Base-by-base conservation (phyloP, 2,329 filamentous ascomycete species). In the Plenodomus lindquistii region DNA sequence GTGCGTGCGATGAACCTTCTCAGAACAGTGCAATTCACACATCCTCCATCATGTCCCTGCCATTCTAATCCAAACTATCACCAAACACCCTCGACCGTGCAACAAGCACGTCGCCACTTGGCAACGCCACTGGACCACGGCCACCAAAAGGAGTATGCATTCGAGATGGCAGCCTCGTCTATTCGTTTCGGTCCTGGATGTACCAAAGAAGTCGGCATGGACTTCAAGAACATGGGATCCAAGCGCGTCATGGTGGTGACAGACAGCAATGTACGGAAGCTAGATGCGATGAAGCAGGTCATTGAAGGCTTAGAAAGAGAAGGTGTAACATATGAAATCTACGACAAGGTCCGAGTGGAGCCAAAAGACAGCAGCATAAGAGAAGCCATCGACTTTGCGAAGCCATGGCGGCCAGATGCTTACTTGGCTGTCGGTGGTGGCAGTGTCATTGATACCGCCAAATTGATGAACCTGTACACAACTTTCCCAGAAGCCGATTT, bases 161-260 rank as follows among this genome's bases (percentile, higher is more conserved):
- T 99, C 69, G 94, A 99, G 73, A 96, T 99, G 93, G 94, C 94
- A 0, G 91, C 94, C 1, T 96, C 90, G 1, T 90, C 88, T 21
- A 97, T 99, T 66, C 85, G 94, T 11, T 99, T 97, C 64, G 94
- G 94, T 0, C 90, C 91, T 0, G 94, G 94, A 5, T 89, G 88
- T 47, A 99, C 94, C 19, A 90, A 91, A 73, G 94, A 99, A 74
- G 91, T 99, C 17, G 94, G 94, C 57, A 97, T 97, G 94, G 94
- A 99, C 74, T 86, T 97, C 60, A 87, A 85, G 75, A 97, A 99
- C 70, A 81, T 99, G 79, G 88, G 89, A 13, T 86, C 88, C 6
- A 88, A 90, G 77, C 86, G 85, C 37, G 93, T 99, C 48, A 89
- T 90, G 69, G 89, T 99, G 4, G 91, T 99, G 15, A 99, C 94